Evolutionary conservation across 1,284 basidiomycete genomes (phyloP).

Genomic region (Ceraceosorus bombacis): DNA sequence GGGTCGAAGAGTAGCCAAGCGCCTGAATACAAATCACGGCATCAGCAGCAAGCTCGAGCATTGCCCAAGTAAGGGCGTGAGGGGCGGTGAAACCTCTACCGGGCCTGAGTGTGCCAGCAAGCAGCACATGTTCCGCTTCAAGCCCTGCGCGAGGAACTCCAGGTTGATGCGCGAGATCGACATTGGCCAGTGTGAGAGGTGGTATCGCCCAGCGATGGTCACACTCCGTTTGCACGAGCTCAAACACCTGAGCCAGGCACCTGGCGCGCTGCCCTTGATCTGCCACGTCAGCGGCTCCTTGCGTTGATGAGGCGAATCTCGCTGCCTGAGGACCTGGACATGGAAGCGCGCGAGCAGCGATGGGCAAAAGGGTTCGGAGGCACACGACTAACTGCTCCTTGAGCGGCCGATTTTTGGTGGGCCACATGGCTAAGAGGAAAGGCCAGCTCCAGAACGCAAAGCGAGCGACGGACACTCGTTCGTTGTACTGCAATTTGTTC

Average conservation of each 20-base stretch:
- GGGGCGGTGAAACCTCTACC: slow-evolving; percentile 64
- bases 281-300: no score
- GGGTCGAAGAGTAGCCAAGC: background rate
- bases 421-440: slow-evolving; percentile 17
- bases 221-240: no score
- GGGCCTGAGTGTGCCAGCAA: slow-evolving; percentile 59
- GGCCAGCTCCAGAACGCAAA: slow-evolving; percentile 15
- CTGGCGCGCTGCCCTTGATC: no score
- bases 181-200: no score
- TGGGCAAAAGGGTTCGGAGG: slow-evolving; percentile 20
- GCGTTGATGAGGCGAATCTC: background rate
- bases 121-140: slow-evolving; percentile 53
- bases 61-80: slow-evolving; percentile 71
- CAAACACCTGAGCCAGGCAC: no score
- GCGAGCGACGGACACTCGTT: slow-evolving; percentile 12
- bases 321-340: background rate
- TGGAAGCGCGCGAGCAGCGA: slow-evolving; percentile 2
- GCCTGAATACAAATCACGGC: background rate
- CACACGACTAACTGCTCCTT: slow-evolving; percentile 31
- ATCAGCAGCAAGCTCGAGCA: slow-evolving; percentile 75
- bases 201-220: no score
- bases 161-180: no score
- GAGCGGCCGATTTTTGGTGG: slow-evolving; percentile 22
- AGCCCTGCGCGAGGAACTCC: no score
- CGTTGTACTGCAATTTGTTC: slow-evolving; percentile 28